A percentile compares a stretch with the other conserved stretches of the same genome.
phyloP scores from a whole-genome alignment of 768 basidiomycete species.

The Podaxis sp. region DNA sequence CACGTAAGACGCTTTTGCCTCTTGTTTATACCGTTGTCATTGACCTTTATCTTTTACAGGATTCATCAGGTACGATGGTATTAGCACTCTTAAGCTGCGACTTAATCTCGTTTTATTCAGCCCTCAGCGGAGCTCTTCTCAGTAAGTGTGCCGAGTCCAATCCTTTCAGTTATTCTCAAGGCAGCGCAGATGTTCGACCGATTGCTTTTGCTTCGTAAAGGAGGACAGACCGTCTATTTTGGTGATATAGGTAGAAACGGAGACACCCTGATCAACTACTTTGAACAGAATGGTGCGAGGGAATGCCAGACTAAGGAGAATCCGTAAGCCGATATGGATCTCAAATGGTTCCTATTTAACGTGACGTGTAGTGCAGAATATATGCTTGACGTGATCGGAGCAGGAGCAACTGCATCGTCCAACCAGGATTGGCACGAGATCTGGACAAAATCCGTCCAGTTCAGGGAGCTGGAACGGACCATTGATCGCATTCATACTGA shows the following conservation, averaged over 20 bases:
- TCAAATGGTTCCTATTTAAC: neutral
- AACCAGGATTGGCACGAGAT: constrained; percentile 52
- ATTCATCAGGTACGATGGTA: constrained; percentile 63
- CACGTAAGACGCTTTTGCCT: constrained; percentile 48
- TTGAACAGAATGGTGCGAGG: constrained; percentile 68
- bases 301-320: constrained; percentile 67
- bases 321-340: constrained; percentile 44
- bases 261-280: constrained; percentile 66
- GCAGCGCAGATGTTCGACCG: constrained; percentile 58
- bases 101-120: neutral
- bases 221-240: constrained; percentile 76
- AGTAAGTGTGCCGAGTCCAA: too few relatives aligned
- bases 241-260: constrained; percentile 72
- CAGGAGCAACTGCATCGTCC: constrained; percentile 63
- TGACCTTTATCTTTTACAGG: constrained; percentile 22
- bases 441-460: constrained; percentile 59
- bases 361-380: constrained; percentile 49
- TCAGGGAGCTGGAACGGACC: constrained; percentile 30
- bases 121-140: constrained; percentile 6
- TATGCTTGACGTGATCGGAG: constrained; percentile 74
- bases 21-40: neutral
- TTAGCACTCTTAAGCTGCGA: constrained; percentile 47
- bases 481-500: constrained; percentile 49
- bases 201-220: constrained; percentile 71
- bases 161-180: too few relatives aligned